These are phyloP conservation scores for Sapria himalayana DNA, from an alignment of 345 rosid species.

Conservation along the genomic window DNA sequence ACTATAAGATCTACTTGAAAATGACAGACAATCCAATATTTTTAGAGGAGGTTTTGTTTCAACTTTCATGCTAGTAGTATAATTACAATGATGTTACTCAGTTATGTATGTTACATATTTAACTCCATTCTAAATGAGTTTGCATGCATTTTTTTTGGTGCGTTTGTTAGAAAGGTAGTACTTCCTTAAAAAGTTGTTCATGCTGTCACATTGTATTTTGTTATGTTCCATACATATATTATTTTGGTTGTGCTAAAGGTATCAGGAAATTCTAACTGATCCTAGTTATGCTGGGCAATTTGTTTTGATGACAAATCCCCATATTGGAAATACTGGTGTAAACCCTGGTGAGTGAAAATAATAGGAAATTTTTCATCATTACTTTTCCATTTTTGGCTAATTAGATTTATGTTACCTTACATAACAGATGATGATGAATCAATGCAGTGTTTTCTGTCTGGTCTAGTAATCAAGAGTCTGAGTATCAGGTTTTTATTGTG, in stretches of 20 bases:
- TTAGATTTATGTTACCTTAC: constrained; percentile 6
- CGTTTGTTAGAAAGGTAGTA: background rate
- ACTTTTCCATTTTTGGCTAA: background rate
- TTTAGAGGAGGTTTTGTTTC: too few relatives aligned
- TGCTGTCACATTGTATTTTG: background rate
- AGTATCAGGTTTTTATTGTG: constrained; percentile 34
- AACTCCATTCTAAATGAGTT: too few relatives aligned
- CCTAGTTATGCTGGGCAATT: constrained; percentile 96
- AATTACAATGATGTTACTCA: too few relatives aligned
- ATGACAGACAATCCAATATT: too few relatives aligned
- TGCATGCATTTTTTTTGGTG: too few relatives aligned
- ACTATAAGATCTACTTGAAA: too few relatives aligned
- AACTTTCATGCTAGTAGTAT: too few relatives aligned
- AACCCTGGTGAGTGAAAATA: constrained; percentile 40
- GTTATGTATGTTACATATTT: too few relatives aligned
- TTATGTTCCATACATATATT: background rate
- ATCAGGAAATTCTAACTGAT: constrained; percentile 94
- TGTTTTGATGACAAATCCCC: constrained; percentile 96
- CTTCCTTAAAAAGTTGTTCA: background rate
- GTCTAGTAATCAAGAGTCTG: constrained; percentile 71
- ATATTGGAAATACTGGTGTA: constrained; percentile 91
- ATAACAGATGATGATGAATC: constrained; percentile 83
- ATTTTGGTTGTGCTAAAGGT: constrained; percentile 27
- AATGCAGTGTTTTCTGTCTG: constrained; percentile 63
- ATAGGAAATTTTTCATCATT: background rate